Evolutionary conservation across 345 rosid genomes (phyloP).

Genomic region (Salix caprea): DNA sequence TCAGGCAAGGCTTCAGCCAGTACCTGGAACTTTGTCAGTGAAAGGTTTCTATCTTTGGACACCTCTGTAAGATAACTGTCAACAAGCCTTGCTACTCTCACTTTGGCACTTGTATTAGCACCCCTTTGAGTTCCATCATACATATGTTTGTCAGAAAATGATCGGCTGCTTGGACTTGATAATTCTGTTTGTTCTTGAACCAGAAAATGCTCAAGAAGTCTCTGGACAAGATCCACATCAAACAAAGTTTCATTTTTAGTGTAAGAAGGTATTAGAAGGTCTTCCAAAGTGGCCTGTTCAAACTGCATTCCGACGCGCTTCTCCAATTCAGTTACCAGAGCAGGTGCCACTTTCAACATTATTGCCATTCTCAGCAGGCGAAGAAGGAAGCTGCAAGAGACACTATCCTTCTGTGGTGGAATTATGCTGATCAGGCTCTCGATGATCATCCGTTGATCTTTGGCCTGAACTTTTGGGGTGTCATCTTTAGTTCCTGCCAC

Average conservation of each 20-base stretch:
- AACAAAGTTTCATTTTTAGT: slow-evolving; percentile 64
- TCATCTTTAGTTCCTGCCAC: slow-evolving; percentile 60
- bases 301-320: slow-evolving; percentile 96
- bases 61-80: slow-evolving; percentile 97
- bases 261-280: slow-evolving; percentile 71
- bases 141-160: slow-evolving; percentile 57
- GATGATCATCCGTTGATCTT: slow-evolving; percentile 82
- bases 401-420: slow-evolving; percentile 87
- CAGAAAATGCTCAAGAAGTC: slow-evolving; percentile 88
- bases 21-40: slow-evolving; percentile 83
- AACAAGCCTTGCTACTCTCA: slow-evolving; percentile 96
- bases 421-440: slow-evolving; percentile 88
- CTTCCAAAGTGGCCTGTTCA: slow-evolving; percentile 82
- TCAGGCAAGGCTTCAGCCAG: slow-evolving; percentile 95
- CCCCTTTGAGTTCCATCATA: slow-evolving; percentile 43
- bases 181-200: slow-evolving; percentile 86
- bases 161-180: slow-evolving; percentile 63
- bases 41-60: slow-evolving; percentile 83
- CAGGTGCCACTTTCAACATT: slow-evolving; percentile 87
- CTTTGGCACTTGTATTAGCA: slow-evolving; percentile 63
- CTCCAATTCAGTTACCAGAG: slow-evolving; percentile 83
- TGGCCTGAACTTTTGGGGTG: slow-evolving; percentile 38
- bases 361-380: slow-evolving; percentile 72
- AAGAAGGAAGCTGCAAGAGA: slow-evolving; percentile 83
- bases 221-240: slow-evolving; percentile 91